Percentiles rank a stretch among this genome's conserved stretches.
Conservation (phyloP, 495 filamentous ascomycete species). For the Penicillium robsamsonii region DNA sequence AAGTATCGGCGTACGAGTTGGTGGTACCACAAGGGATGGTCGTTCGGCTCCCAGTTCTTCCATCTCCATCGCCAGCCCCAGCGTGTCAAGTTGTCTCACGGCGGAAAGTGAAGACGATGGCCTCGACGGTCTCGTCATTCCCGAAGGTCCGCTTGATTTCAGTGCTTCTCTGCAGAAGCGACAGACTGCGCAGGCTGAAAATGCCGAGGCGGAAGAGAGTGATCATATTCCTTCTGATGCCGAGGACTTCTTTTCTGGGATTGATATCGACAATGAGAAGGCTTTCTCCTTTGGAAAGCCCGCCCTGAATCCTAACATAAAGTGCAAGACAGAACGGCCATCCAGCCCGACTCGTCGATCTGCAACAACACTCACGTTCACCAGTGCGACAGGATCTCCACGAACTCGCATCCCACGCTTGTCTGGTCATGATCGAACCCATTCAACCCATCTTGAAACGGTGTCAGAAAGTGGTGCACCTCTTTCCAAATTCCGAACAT, state of each 20-base stretch:
- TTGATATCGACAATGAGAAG: slow-evolving; percentile 83
- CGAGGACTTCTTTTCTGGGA: slow-evolving; percentile 82
- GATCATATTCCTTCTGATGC: slow-evolving; percentile 43
- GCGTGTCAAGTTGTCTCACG: slow-evolving; percentile 83
- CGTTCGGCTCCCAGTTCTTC: slow-evolving; percentile 79
- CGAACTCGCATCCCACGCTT: slow-evolving; percentile 61
- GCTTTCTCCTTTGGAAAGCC: slow-evolving; percentile 76
- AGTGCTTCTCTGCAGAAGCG: slow-evolving; percentile 70
- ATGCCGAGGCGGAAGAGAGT: slow-evolving; percentile 34
- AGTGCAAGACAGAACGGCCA: slow-evolving; percentile 68
- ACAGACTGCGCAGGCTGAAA: slow-evolving; percentile 52
- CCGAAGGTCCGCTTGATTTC: slow-evolving; percentile 78
- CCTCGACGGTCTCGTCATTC: slow-evolving; percentile 77
- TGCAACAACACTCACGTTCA: slow-evolving; percentile 86
- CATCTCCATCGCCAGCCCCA: slow-evolving; percentile 84
- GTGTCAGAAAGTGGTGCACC: slow-evolving; percentile 88
- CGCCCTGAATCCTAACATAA: slow-evolving; percentile 90
- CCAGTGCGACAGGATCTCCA: slow-evolving; percentile 56
- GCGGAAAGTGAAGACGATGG: slow-evolving; percentile 93
- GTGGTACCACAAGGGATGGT: slow-evolving; percentile 73
- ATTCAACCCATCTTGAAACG: slow-evolving; percentile 77
- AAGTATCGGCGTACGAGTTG: slow-evolving; percentile 83
- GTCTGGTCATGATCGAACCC: slow-evolving; percentile 60
- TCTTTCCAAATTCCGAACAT: slow-evolving; percentile 55
- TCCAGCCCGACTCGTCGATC: slow-evolving; percentile 69